Base-by-base conservation (phyloP, 2,329 filamentous ascomycete genomes). In the Colletotrichum spaethianum region DNA sequence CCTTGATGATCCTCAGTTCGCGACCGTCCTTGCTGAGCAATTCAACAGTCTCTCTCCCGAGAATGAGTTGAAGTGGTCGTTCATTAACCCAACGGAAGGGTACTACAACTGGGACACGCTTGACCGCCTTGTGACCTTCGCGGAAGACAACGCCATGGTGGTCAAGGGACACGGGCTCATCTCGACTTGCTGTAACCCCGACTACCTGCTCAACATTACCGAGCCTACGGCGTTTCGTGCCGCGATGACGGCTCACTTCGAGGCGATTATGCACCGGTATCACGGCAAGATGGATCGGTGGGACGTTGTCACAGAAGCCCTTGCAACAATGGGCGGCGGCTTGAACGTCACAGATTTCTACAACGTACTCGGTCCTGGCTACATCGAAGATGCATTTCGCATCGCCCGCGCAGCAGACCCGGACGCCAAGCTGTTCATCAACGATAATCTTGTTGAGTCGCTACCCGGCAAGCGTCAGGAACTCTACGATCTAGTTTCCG, bases 361-460 rank as follows among this genome's bases (percentile, higher is more conserved):
- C 77, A 85, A 88, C 26, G 88, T 93, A 1, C 86, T 94, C 7
- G 92, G 92, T 48, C 91, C 93, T 81, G 87, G 88, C 79, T 94
- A 92, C 78, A 88, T 94, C 63, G 83, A 84, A 26, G 92, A 93
- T 76, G 92, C 92, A 44, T 94, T 94, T 82, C 85, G 88, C 64
- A 89, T 92, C 16, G 93, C 93, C 36, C 88, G 88, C 60, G 85
- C 85, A 9, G 92, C 91, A 16, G 92, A 94, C 79, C 91, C 92
- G 2, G 76, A 81, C 67, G 91, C 90, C 2, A 92, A 91, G 82
- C 86, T 94, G 40, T 94, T 93, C 84, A 92, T 94, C 83, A 94
- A 94, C 82, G 92, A 87, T 82, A 93, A 92, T 83, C 86, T 93
- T 61, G 91, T 93, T 81, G 84, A 81, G 52, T 85, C 91, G 18